Evolutionary conservation across 306 rosid species (phyloP).

Genomic region (Chamaecrista fasciculata): DNA sequence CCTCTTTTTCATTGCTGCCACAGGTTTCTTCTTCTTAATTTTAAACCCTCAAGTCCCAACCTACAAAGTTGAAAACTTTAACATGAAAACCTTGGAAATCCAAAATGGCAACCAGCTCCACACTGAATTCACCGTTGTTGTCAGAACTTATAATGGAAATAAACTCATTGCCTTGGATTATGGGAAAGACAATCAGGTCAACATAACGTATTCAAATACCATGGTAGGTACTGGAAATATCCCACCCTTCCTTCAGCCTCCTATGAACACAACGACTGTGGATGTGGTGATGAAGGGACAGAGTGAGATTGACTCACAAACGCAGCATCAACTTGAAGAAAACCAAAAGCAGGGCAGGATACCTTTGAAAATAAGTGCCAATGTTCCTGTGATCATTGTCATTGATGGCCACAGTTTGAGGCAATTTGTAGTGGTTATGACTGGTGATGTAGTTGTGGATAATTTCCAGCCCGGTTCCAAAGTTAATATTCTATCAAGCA

Average conservation of each 20-base stretch:
- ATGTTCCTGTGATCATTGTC: slow-evolving; percentile 40
- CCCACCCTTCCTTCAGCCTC: slow-evolving; percentile 38
- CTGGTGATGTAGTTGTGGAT: slow-evolving; percentile 45
- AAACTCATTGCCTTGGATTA: slow-evolving; percentile 31
- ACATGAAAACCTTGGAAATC: slow-evolving; percentile 30
- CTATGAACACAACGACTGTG: slow-evolving; percentile 27
- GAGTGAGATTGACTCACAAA: slow-evolving; percentile 14
- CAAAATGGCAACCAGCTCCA: slow-evolving; percentile 6
- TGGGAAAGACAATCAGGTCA: slow-evolving; percentile 24
- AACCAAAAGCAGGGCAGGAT: slow-evolving; percentile 26
- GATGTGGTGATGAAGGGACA: slow-evolving; percentile 40
- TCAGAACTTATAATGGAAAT: slow-evolving; percentile 52
- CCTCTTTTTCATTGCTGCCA: neutral
- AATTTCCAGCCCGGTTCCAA: slow-evolving; percentile 14
- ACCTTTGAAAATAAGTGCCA: slow-evolving; percentile 36
- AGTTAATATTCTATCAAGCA: slow-evolving; percentile 34
- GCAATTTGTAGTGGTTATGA: slow-evolving; percentile 24
- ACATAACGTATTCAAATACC: slow-evolving; percentile 28
- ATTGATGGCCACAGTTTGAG: neutral
- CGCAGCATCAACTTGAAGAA: slow-evolving; percentile 1
- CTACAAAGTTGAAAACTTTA: slow-evolving; percentile 33
- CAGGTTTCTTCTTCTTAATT: neutral
- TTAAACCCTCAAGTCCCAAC: slow-evolving; percentile 37
- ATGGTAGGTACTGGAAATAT: slow-evolving; percentile 34
- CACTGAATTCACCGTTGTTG: slow-evolving; percentile 22